Evolutionary conservation across 75 land plant genomes (phyloP).

Genomic region (Chamaecyparis obtusa): DNA sequence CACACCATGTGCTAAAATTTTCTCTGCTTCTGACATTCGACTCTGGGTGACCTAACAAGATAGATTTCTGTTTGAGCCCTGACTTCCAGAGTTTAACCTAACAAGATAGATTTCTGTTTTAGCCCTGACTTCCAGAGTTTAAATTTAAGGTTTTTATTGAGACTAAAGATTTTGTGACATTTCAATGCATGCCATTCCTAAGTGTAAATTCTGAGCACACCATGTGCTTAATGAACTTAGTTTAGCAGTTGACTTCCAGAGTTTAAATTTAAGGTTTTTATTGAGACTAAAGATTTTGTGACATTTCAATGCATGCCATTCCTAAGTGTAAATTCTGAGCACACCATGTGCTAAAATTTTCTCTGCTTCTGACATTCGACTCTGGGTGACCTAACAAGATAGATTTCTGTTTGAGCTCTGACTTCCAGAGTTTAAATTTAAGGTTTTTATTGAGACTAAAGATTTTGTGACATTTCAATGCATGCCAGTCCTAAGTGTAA

Average conservation of each 20-base stretch:
- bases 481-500: background rate
- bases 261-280: background rate
- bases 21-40: background rate
- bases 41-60: background rate
- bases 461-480: background rate
- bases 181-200: background rate
- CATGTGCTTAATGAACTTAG: background rate
- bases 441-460: background rate
- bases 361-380: background rate
- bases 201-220: background rate
- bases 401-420: too few species aligned
- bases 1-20: background rate
- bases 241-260: background rate
- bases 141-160: background rate
- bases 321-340: background rate
- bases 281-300: background rate
- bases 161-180: background rate
- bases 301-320: background rate
- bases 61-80: too few species aligned
- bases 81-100: too few species aligned
- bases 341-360: background rate
- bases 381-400: background rate
- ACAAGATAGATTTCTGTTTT: too few species aligned
- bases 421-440: background rate
- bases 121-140: too few species aligned